These are phyloP conservation scores for Coniochaeta pulveracea DNA, from an alignment of 2,329 filamentous ascomycete species.

Conservation along the genomic window DNA sequence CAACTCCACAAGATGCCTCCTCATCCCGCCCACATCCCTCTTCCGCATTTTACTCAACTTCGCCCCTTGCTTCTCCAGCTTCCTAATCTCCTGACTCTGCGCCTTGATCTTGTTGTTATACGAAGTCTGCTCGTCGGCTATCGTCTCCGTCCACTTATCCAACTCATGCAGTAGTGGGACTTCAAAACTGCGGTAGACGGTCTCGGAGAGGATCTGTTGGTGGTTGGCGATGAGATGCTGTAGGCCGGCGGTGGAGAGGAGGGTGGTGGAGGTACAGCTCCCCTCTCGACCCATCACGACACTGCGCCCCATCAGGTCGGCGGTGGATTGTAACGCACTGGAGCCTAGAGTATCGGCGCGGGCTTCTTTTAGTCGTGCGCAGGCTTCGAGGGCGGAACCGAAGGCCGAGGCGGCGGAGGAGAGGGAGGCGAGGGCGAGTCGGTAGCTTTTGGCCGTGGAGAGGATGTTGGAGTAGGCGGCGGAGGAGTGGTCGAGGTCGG, in stretches of 20 bases:
- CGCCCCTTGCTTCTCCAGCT: constrained; percentile 53
- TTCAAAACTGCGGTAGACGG: constrained; percentile 57
- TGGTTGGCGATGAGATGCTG: constrained; percentile 60
- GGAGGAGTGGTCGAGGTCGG: constrained; percentile 52
- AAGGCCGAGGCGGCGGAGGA: constrained; percentile 52
- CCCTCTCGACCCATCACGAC: constrained; percentile 31
- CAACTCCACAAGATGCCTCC: constrained; percentile 51
- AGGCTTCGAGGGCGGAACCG: constrained; percentile 53
- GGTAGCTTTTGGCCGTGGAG: constrained; percentile 51
- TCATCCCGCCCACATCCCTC: constrained; percentile 49
- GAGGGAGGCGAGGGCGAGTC: constrained; percentile 47
- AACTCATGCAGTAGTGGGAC: constrained; percentile 59
- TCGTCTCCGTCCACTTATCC: constrained; percentile 50
- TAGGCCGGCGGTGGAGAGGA: constrained; percentile 51
- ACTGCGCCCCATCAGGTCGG: constrained; percentile 15
- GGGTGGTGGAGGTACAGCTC: constrained; percentile 50
- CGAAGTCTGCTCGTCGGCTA: constrained; percentile 52
- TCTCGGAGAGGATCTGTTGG: constrained; percentile 58
- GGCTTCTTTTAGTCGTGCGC: constrained; percentile 57
- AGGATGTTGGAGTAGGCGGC: constrained; percentile 51
- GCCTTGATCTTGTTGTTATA: constrained; percentile 44
- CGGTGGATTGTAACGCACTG: constrained; percentile 11
- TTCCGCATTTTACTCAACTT: constrained; percentile 47
- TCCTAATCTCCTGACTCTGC: constrained; percentile 49
- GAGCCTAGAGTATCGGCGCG: constrained; percentile 43